Evolutionary conservation across 2,329 filamentous ascomycete genomes (phyloP), one percentile per base, ranked within the genome.

Genomic region (Mycogone perniciosa): DNA sequence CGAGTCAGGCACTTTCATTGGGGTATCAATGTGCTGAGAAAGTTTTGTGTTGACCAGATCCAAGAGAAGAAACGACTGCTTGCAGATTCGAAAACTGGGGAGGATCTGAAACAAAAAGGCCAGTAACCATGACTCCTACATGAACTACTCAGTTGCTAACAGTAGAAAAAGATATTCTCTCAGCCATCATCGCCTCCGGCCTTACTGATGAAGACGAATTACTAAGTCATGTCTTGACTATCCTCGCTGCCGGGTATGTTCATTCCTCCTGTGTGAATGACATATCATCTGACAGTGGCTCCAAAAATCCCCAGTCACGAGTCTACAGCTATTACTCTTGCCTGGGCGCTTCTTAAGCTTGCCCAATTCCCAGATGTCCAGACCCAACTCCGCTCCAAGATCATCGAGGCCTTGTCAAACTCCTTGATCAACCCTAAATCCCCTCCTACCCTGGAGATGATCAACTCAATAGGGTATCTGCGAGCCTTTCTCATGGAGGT

Each of bases 401-500:
- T 42, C 29, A 20, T 20, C 11, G 31, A n/a, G 46, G 20, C 5
- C 6, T 34, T n/a, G n/a, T n/a, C n/a, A n/a, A n/a, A n/a, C n/a
- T n/a, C n/a, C n/a, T n/a, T n/a, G n/a, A n/a, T n/a, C n/a, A n/a
- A n/a, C n/a, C n/a, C n/a, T n/a, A n/a, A n/a, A n/a, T n/a, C n/a
- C n/a, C n/a, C n/a, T n/a, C n/a, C n/a, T 27, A 9, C 37, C 20
- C 46, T 48, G 8, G 38, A 41, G 1, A 20, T 13, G 3, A 42
- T 48, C 10, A 41, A 34, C n/a, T 48, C 46, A 6, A 7, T 48
- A 13, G 31, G 13, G 11, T 48, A 48, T 3, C 29, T 48, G 5
- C 46, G 46, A 20, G 37, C 34, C 10, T 48, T 48, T 34, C 37
- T 48, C 7, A 48, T 48, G 46, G 46, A 48, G 37, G 46, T 48